Evolutionary conservation across 208 protist genomes (phyloP).

Genomic region (Naegleria lovaniensis): DNA sequence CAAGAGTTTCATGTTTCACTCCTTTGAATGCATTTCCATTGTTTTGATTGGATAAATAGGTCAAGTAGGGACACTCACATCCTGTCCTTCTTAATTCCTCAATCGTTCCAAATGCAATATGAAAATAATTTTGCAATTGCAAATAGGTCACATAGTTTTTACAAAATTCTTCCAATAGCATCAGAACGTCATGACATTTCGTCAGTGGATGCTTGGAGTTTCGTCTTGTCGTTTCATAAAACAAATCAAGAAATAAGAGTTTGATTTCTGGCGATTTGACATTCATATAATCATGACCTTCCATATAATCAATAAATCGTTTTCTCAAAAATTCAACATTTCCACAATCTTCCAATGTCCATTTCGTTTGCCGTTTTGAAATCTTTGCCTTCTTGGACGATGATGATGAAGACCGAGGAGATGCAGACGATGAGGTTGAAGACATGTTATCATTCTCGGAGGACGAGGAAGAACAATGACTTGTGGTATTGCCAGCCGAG

Average conservation of each 20-base stretch:
- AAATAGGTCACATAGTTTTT: not conserved
- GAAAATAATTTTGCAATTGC: not conserved
- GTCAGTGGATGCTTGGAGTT: not conserved
- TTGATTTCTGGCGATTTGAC: not conserved
- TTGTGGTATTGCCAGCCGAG: too few species aligned
- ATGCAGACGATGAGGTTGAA: not conserved
- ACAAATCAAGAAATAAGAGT: not conserved
- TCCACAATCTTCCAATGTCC: not conserved
- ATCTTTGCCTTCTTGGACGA: too few species aligned
- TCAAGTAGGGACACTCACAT: not conserved
- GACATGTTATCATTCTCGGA: not conserved
- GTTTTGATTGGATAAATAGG: not conserved
- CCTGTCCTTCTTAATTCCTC: not conserved
- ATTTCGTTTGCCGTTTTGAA: not conserved
- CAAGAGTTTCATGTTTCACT: not conserved
- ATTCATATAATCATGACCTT: not conserved
- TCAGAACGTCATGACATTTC: not conserved
- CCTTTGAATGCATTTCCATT: not conserved
- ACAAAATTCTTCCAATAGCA: not conserved
- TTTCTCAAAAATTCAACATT: not conserved
- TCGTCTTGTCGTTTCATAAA: not conserved
- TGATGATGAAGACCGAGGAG: not conserved
- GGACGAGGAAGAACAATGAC: not conserved
- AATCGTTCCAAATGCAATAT: not conserved
- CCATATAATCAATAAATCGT: not conserved